Conservation (phyloP, 177 flowering plant species). For the Telopea speciosissima region DNA sequence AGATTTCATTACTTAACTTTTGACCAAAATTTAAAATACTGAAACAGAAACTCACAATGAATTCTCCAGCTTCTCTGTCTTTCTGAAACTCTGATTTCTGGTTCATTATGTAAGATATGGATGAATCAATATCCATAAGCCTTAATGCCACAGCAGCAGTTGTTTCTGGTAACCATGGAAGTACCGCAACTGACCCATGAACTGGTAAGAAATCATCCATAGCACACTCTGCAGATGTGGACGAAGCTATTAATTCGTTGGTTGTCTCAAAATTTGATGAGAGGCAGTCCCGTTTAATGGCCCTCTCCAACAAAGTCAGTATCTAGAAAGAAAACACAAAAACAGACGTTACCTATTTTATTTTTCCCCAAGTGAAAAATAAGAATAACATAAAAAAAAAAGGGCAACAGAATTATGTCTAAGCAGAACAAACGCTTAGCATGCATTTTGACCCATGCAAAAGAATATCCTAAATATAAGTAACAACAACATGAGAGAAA, state of each 20-base stretch:
- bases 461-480: too few relatives aligned
- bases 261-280: conserved; percentile 66
- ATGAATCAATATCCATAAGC: conserved; percentile 71
- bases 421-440: too few relatives aligned
- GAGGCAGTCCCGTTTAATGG: conserved; percentile 49
- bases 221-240: conserved; percentile 13
- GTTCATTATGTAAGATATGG: conserved; percentile 45
- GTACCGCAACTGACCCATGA: conserved; percentile 33
- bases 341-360: too few relatives aligned
- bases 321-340: conserved; percentile 26
- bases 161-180: conserved; percentile 86
- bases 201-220: conserved; percentile 15
- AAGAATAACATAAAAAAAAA: too few relatives aligned
- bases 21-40: background rate
- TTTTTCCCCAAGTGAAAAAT: too few relatives aligned
- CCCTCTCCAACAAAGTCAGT: conserved; percentile 55
- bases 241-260: conserved; percentile 43
- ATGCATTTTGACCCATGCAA: too few relatives aligned
- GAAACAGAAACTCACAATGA: conserved; percentile 38
- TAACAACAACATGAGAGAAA: too few relatives aligned
- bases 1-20: too few relatives aligned
- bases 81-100: conserved; percentile 39
- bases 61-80: conserved; percentile 37
- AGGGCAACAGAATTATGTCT: too few relatives aligned
- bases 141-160: conserved; percentile 76